Base-by-base conservation (phyloP, 306 rosid genomes). In the Fragaria ananassa region DNA sequence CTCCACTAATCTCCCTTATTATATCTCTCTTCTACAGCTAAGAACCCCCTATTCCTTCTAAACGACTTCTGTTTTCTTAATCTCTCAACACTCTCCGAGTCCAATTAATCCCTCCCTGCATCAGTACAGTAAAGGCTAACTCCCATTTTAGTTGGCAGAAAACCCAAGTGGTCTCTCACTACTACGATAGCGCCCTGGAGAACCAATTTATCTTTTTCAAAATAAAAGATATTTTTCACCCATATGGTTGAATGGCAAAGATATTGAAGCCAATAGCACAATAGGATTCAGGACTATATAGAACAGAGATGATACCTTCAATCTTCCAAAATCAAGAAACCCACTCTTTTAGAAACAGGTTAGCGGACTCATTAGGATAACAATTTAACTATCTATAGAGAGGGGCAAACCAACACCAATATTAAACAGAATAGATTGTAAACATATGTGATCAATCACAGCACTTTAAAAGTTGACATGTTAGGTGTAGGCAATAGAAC, bases 401-500 rank as follows among this genome's bases (percentile, higher is more conserved):
- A 46, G 41, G 7, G 6, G 5, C 37, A 50, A 71, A 34, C 46
- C 10, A 51, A 46, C 3, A 67, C 71, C 29, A 49, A 44, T 0
- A 13, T 1, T 2, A 11, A 27, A 27, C 41, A 19, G 6, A 50
- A 9, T 18, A 54, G 35, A 39, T 5, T 72, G 37, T 50, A 17
- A 6, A 15, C 5, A 23, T n/a, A 21, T 72, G 9, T 15, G 8
- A 56, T 21, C 27, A 9, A 71, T 5, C 23, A 29, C 35, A 72
- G 74, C 50, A 74, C 45, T 49, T 64, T 68, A 37, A 53, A 58
- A 58, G 37, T 54, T 62, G 9, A 50, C 37, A 11, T 45, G 4
- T 23, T 46, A 73, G 80, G 77, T 78, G 56, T 74, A 31, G 50
- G 41, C 61, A 31, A 60, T 1, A 25, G 15, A 61, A 82, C 86